These are phyloP conservation scores for Chlorociboria aeruginascens DNA, from an alignment of 495 filamentous ascomycete genomes.

Conservation along the genomic window DNA sequence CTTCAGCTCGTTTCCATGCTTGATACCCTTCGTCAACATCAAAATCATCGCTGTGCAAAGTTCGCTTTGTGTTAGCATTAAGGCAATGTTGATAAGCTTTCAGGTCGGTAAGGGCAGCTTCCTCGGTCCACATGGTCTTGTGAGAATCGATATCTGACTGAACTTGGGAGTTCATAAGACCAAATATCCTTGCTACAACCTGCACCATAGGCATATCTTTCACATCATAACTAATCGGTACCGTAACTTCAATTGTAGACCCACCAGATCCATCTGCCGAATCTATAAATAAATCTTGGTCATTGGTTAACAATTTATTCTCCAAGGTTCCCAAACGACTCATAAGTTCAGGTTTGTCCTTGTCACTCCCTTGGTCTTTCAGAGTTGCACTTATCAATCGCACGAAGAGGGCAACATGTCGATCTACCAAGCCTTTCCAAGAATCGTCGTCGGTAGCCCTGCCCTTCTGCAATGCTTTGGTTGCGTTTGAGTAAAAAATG, in stretches of 20 bases:
- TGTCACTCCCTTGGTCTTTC: constrained; percentile 59
- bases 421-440: constrained; percentile 88
- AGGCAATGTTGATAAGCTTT: constrained; percentile 87
- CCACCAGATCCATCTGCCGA: constrained; percentile 32
- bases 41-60: constrained; percentile 75
- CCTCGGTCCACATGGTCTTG: constrained; percentile 75
- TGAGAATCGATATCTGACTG: constrained; percentile 79
- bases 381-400: constrained; percentile 71
- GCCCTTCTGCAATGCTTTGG: constrained; percentile 77
- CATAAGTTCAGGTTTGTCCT: constrained; percentile 72
- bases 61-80: constrained; percentile 61
- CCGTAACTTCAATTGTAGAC: constrained; percentile 60
- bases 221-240: constrained; percentile 77
- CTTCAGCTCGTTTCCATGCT: constrained; percentile 77
- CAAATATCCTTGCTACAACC: constrained; percentile 74
- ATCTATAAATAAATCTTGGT: constrained; percentile 65
- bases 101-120: constrained; percentile 78
- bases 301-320: constrained; percentile 87
- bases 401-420: constrained; percentile 91
- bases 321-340: constrained; percentile 70
- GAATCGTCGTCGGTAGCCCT: constrained; percentile 72
- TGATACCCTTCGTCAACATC: constrained; percentile 84
- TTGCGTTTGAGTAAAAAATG: constrained; percentile 83
- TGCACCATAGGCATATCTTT: constrained; percentile 96
- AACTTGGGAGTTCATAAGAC: constrained; percentile 57